These are phyloP conservation scores for Tulasnella sp. DNA, from an alignment of 768 basidiomycete species.

Conservation along the genomic window DNA sequence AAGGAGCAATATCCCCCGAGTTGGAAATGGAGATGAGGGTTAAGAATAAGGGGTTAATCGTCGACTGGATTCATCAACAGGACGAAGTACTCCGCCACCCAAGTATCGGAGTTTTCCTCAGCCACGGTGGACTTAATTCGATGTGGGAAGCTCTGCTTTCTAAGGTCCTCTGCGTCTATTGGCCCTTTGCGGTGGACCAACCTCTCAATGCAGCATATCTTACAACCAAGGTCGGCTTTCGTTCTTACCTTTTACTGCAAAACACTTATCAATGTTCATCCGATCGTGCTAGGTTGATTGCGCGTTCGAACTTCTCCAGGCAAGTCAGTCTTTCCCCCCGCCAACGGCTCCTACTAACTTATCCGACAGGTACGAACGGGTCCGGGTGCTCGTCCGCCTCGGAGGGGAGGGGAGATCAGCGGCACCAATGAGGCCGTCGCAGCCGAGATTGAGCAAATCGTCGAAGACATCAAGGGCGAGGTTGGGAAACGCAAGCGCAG, in stretches of 20 bases:
- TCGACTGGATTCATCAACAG: conserved; percentile 19
- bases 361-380: conserved; percentile 3
- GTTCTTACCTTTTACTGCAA: background rate
- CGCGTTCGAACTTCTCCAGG: background rate
- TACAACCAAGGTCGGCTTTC: background rate
- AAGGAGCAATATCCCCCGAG: background rate
- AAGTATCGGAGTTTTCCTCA: conserved; percentile 16
- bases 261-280: background rate
- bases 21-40: conserved; percentile 9
- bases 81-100: conserved; percentile 15
- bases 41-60: conserved; percentile 4
- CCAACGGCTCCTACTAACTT: background rate
- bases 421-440: background rate
- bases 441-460: background rate
- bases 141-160: conserved; percentile 20
- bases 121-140: conserved; percentile 19
- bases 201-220: conserved; percentile 20
- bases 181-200: conserved; percentile 22
- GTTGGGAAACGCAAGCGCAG: background rate
- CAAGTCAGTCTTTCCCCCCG: background rate
- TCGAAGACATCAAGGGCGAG: background rate
- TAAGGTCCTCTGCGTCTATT: conserved; percentile 11
- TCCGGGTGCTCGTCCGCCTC: background rate
- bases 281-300: background rate
- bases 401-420: background rate